Evolutionary conservation across 2,329 filamentous ascomycete species (phyloP), one percentile per base, ranked within the genome.

Genomic region (Blastomyces gilchristii): DNA sequence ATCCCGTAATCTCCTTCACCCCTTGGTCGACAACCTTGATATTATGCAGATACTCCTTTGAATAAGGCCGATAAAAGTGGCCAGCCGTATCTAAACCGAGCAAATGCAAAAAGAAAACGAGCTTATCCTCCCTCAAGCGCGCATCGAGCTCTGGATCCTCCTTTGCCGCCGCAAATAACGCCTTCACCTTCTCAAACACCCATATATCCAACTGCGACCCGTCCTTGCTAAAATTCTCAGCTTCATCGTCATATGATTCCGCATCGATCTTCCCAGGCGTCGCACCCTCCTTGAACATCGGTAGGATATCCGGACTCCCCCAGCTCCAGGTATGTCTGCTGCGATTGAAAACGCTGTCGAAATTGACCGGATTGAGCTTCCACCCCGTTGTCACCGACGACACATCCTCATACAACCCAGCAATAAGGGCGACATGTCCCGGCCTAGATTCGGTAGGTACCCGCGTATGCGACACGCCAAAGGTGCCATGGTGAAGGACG

Each of bases 311-410:
- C 1, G 94, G 94, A 72, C 92, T 97, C 1, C 94, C 94, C 94
- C 94, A 99, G 75, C 92, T 96, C 94, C 94, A 99, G 8, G 95
- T 99, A 77, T 99, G 95, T 56, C 88, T 83, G 73, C 93, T 97
- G 66, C 90, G 86, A 74, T 99, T 99, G 83, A 99, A 99, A 12
- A 99, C 91, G 71, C 93, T 97, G 78, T 99, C 94, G 71, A 99
- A 99, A 73, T 97, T 89, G 71, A 99, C 94, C 0, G 94, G 94
- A 73, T 99, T 99, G 69, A 97, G 79, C 78, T 99, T 97, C 94
- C 94, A 99, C 18, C 94, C 94, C 0, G 95, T 99, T 39, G 89
- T 96, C 25, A 99, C 94, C 1, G 94, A 89, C 43, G 94, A 97
- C 1, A 99, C 94, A 80, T 99, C 94, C 76, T 99, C 94, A 73